A percentile compares a stretch with the other conserved stretches of the same genome.
Conservation (phyloP, 345 rosid species). For the Hibiscus syriacus region DNA sequence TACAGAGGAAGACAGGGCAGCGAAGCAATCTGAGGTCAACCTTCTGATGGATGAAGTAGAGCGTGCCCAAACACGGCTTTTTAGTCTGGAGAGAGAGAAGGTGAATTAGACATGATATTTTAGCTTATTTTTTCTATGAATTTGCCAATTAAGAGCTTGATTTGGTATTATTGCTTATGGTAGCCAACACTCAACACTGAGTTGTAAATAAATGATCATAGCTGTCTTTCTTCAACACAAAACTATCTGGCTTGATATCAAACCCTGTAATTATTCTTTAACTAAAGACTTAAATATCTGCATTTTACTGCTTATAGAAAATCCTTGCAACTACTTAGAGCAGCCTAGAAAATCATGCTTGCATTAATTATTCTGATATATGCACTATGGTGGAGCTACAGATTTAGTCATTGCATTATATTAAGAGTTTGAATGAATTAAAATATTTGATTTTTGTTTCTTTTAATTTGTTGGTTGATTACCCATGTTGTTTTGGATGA, state of each 20-base stretch:
- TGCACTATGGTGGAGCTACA: not conserved
- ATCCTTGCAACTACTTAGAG: not conserved
- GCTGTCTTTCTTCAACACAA: not conserved
- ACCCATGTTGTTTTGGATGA: conserved; percentile 9
- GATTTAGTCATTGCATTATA: not conserved
- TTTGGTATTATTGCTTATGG: not conserved
- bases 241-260: not conserved
- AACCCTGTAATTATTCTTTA: not conserved
- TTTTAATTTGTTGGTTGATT: not conserved
- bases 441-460: not conserved
- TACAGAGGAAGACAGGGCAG: conserved; percentile 86
- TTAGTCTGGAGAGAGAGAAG: conserved; percentile 95
- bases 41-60: conserved; percentile 99
- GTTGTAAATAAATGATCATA: not conserved
- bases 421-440: not conserved
- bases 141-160: not conserved
- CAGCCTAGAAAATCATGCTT: not conserved
- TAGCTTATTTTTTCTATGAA: not conserved
- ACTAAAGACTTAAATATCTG: not conserved
- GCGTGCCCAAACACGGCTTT: conserved; percentile 91
- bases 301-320: not conserved
- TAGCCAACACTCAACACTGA: not conserved
- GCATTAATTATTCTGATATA: conserved; percentile 2
- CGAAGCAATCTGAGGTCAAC: conserved; percentile 88
- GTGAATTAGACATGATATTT: conserved; percentile 20